These are phyloP conservation scores for Phytophthora tentaculata DNA, from an alignment of 352 stramenopile genomes.

Conservation along the genomic window DNA sequence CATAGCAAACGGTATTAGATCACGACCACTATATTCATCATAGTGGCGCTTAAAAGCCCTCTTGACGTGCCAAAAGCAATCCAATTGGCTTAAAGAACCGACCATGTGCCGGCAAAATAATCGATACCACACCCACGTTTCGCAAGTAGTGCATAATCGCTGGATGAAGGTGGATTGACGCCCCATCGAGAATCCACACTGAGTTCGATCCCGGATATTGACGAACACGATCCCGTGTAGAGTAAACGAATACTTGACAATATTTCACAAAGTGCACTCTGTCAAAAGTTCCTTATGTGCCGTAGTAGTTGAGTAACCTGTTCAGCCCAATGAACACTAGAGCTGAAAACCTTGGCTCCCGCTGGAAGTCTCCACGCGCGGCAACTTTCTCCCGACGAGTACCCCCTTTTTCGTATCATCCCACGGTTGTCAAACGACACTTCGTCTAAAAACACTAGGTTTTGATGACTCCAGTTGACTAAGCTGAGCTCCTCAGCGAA, in stretches of 20 bases:
- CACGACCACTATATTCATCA: no score
- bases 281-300: background rate
- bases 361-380: no score
- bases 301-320: background rate
- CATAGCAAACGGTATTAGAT: no score
- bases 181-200: background rate
- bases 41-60: no score
- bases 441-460: slow-evolving; percentile 3
- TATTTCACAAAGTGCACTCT: background rate
- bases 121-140: background rate
- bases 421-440: background rate
- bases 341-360: background rate
- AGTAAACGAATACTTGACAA: background rate
- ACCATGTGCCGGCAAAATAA: background rate
- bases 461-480: slow-evolving; percentile 25
- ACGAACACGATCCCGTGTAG: background rate
- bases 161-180: background rate
- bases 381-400: background rate
- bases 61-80: no score
- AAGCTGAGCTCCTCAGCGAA: slow-evolving; percentile 18
- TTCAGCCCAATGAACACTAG: background rate
- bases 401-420: background rate
- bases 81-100: no score
- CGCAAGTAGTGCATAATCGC: background rate
- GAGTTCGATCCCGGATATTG: background rate